Conservation (phyloP, 129 eudicot genomes). For the Glebionis coronaria region DNA sequence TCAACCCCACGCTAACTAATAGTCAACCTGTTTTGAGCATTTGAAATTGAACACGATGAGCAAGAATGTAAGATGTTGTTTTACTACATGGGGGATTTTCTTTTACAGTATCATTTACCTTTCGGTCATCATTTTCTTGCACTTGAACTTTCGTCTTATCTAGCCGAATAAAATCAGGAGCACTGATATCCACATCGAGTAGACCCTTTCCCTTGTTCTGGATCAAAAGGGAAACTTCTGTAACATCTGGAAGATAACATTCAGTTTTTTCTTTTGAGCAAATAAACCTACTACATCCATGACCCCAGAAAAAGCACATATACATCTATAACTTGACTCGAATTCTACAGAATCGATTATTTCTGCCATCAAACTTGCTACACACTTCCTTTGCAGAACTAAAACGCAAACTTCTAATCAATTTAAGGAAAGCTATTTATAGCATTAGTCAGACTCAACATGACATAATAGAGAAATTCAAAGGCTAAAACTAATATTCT, state of each 20-base stretch:
- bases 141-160: conserved; percentile 58
- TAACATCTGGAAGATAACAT: conserved; percentile 54
- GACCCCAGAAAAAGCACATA: background rate
- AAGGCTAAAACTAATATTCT: background rate
- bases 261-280: background rate
- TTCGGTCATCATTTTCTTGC: conserved; percentile 44
- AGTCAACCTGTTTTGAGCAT: no score
- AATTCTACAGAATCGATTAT: background rate
- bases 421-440: no score
- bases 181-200: conserved; percentile 47
- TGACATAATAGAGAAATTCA: background rate
- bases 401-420: background rate
- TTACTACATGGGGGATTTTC: no score
- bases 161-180: conserved; percentile 68
- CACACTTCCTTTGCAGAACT: background rate
- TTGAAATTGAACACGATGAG: no score
- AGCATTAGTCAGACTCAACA: background rate
- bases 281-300: background rate
- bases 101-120: no score
- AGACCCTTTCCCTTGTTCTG: conserved; percentile 71
- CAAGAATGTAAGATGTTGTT: no score
- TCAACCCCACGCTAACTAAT: no score
- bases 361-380: background rate
- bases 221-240: conserved; percentile 70
- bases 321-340: background rate